Conservation (phyloP, 1,284 basidiomycete species). For the Thelephora terrestris region DNA sequence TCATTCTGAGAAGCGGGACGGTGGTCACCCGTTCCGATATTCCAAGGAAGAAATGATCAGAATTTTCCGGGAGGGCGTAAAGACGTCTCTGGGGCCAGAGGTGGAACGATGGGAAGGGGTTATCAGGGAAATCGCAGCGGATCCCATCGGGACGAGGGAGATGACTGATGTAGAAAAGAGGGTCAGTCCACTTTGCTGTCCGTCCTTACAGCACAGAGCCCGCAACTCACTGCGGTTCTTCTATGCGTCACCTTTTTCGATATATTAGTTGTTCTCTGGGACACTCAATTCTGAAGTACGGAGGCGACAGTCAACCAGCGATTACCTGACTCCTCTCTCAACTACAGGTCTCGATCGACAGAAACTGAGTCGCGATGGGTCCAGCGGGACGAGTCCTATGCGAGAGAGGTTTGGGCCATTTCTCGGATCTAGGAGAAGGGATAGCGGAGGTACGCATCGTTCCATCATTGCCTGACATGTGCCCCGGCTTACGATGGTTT, state of each 20-base stretch:
- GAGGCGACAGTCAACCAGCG: slow-evolving; percentile 60
- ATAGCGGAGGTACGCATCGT: slow-evolving; percentile 47
- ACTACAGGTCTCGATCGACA: slow-evolving; percentile 45
- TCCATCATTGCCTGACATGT: neutral
- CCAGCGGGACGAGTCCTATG: slow-evolving; percentile 44
- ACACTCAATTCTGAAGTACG: slow-evolving; percentile 73
- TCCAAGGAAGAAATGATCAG: slow-evolving; percentile 77
- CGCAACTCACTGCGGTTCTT: neutral
- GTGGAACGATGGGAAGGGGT: slow-evolving; percentile 82
- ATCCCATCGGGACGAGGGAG: slow-evolving; percentile 72
- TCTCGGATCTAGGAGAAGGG: slow-evolving; percentile 44
- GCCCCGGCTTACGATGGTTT: slow-evolving; percentile 2
- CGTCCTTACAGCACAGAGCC: neutral
- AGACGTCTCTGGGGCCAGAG: slow-evolving; percentile 69
- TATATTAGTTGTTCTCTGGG: slow-evolving; percentile 54
- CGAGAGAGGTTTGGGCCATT: slow-evolving; percentile 56
- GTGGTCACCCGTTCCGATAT: slow-evolving; percentile 74
- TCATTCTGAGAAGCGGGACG: slow-evolving; percentile 46
- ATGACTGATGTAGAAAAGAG: slow-evolving; percentile 81
- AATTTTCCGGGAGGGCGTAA: slow-evolving; percentile 75
- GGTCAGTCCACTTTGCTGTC: slow-evolving; percentile 36
- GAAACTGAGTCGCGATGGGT: slow-evolving; percentile 38
- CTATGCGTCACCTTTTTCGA: slow-evolving; percentile 9
- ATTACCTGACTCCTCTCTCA: slow-evolving; percentile 49
- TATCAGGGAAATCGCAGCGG: slow-evolving; percentile 62